Base-by-base conservation (phyloP, 2,329 filamentous ascomycete genomes). In the Phialemoniopsis sp. region DNA sequence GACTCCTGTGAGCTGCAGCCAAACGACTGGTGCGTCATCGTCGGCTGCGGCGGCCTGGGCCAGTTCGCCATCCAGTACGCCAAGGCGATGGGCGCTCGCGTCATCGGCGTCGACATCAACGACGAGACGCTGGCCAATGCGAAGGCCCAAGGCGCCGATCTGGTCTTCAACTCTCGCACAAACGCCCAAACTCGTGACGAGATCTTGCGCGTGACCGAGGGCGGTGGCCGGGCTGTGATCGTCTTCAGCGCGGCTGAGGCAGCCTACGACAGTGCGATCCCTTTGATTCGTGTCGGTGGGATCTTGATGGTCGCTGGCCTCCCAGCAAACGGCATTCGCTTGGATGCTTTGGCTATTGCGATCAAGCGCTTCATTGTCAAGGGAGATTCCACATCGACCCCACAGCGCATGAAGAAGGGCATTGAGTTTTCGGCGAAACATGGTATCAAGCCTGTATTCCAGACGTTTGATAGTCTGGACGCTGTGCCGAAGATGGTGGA, bases 11-110 rank as follows among this genome's bases (percentile, higher is more conserved):
- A 52, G 9, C 50, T 59, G 18, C 55, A 47, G 13, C 42, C 50
- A 0, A 57, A 56, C 2, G 48, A 61, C 36, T 64, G 62, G 57
- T 51, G 70, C 14, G 67, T 18, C 4, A 55, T 68, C 8, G 52
- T 67, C 19, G 63, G 64, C 3, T 60, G 56, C 39, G 66, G 66
- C 12, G 64, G 64, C 8, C 49, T 68, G 8, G 65, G 65, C 2
- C 65, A 68, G 42, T 58, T 67, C 32, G 64, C 64, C 3, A 61
- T 63, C 7, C 63, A 68, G 36, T 68, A 54, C 44, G 63, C 63
- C 5, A 67, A 66, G 44, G 65, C 64, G 7, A 64, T 65, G 58
- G 63, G 62, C 4, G 53, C 58, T 37, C 60, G 59, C 34, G 60
- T 63, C 6, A 56, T 67, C 8, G 64, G 56, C 8, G 53, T 70